These are phyloP conservation scores for Elsinoe fawcettii DNA, from an alignment of 2,329 filamentous ascomycete genomes.

Conservation along the genomic window DNA sequence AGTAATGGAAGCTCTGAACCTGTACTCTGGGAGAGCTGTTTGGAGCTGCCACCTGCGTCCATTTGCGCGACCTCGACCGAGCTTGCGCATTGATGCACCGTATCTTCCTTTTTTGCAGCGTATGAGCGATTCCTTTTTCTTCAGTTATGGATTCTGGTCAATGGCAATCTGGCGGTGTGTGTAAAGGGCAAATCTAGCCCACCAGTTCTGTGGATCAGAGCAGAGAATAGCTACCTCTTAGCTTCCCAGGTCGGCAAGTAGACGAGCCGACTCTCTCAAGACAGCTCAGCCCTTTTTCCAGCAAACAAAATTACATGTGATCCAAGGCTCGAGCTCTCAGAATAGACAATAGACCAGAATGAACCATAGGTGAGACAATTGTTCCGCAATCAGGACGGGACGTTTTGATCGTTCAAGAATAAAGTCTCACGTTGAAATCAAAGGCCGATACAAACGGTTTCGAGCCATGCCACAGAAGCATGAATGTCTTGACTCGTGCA, in stretches of 20 bases:
- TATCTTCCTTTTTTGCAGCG: neutral
- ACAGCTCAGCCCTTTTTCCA: neutral
- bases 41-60: conserved; percentile 6
- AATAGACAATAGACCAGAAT: conserved; percentile 3
- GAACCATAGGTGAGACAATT: neutral
- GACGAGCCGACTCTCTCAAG: neutral
- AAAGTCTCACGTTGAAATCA: conserved; percentile 3
- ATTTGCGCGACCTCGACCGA: neutral
- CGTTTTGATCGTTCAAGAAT: neutral
- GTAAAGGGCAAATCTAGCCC: neutral
- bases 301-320: conserved; percentile 4
- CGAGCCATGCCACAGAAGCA: neutral
- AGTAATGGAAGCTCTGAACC: neutral
- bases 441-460: conserved; percentile 13
- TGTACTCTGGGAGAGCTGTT: neutral
- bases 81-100: neutral
- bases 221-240: neutral
- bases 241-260: neutral
- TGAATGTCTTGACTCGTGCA: neutral
- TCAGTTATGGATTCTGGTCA: neutral
- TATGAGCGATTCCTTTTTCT: neutral
- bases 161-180: conserved; percentile 5
- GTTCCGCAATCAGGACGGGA: conserved; percentile 2
- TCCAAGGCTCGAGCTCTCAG: neutral
- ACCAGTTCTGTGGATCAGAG: neutral